Conservation (phyloP, 176 grass and related monocot species). For the Sorghum bicolor region DNA sequence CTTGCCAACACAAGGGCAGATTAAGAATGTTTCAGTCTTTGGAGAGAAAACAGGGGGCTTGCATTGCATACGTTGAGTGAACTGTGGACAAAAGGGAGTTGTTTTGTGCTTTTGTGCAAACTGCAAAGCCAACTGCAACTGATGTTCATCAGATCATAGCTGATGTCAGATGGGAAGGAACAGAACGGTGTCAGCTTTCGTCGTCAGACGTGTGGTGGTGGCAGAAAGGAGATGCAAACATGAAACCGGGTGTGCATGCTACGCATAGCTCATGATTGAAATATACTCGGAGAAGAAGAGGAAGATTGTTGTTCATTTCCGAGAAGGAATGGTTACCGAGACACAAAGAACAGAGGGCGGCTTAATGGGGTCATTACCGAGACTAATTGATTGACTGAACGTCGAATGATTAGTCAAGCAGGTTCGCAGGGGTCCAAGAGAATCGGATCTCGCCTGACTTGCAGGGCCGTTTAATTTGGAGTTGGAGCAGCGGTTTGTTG, state of each 20-base stretch:
- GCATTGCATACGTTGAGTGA: neutral
- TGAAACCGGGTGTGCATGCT: too few species aligned
- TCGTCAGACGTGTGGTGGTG: neutral
- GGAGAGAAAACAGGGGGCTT: neutral
- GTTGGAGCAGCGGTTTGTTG: too few species aligned
- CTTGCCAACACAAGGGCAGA: neutral
- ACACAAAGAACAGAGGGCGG: neutral
- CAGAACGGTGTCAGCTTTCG: neutral
- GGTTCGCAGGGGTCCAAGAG: too few species aligned
- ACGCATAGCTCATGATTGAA: neutral
- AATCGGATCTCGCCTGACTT: too few species aligned
- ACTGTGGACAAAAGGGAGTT: neutral
- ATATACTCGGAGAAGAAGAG: neutral
- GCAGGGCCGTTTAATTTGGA: too few species aligned
- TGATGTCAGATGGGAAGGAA: neutral
- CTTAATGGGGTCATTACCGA: neutral
- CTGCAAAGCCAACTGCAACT: neutral
- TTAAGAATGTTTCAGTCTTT: neutral
- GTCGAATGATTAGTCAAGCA: too few species aligned
- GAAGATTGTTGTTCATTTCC: neutral
- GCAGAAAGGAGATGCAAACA: neutral
- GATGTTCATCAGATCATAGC: neutral
- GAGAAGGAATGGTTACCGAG: constrained; percentile 1
- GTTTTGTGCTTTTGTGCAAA: neutral
- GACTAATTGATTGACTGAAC: neutral